phyloP scores from a whole-genome alignment of 176 grass and related monocot species.

The Tuctoria greenei region DNA sequence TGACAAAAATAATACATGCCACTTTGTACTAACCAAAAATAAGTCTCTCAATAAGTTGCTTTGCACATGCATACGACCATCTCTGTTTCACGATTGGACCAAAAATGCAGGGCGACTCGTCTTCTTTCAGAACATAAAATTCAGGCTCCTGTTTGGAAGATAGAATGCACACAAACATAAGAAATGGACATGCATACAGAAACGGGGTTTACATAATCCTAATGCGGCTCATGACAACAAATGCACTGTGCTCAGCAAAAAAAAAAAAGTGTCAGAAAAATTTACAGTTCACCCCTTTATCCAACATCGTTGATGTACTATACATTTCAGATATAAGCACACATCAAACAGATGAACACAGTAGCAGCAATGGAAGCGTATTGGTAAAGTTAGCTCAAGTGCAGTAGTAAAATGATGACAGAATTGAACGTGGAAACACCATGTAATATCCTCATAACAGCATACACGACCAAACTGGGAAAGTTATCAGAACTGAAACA shows the following conservation, averaged over 20 bases:
- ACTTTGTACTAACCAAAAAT: slow-evolving; percentile 61
- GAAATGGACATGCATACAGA: background rate
- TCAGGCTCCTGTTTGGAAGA: slow-evolving; percentile 65
- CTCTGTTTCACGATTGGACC: slow-evolving; percentile 86
- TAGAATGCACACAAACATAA: slow-evolving; percentile 17
- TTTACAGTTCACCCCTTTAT: background rate
- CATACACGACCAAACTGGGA: too few relatives aligned
- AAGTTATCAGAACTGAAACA: too few relatives aligned
- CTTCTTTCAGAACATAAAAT: slow-evolving; percentile 92
- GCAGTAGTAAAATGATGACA: too few relatives aligned
- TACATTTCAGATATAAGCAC: background rate
- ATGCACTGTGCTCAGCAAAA: background rate
- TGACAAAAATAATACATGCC: background rate
- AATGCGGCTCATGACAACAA: background rate
- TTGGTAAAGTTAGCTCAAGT: background rate
- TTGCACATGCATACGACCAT: slow-evolving; percentile 94
- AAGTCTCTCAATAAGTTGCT: slow-evolving; percentile 97
- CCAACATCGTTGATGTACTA: background rate
- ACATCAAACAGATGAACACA: background rate
- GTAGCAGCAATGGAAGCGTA: background rate
- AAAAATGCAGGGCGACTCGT: slow-evolving; percentile 91
- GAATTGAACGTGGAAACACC: too few relatives aligned
- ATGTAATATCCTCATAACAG: too few relatives aligned
- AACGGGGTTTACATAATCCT: background rate
- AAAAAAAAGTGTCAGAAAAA: background rate